These are phyloP conservation scores for Cryptosporidium canis DNA, from an alignment of 169 alveolate species.

Conservation along the genomic window DNA sequence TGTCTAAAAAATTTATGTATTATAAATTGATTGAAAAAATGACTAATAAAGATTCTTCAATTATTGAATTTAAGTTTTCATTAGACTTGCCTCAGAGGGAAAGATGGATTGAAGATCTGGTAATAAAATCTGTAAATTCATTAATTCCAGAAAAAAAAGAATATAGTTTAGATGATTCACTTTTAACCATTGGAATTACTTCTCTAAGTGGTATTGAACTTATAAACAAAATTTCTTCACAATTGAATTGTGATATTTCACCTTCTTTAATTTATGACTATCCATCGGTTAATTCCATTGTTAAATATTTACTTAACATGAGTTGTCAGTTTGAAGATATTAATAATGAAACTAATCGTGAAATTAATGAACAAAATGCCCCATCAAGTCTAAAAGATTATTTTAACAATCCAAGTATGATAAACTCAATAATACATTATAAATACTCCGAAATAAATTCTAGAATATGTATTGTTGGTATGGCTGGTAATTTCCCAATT, in stretches of 20 bases:
- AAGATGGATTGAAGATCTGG: conserved; percentile 16
- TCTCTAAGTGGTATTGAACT: conserved; percentile 84
- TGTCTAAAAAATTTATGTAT: background rate
- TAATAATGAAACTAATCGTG: background rate
- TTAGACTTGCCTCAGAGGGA: conserved; percentile 44
- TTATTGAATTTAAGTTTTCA: conserved; percentile 25
- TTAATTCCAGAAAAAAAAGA: conserved; percentile 13
- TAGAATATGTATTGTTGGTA: conserved; percentile 71
- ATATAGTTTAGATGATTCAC: conserved; percentile 22
- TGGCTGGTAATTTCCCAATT: conserved; percentile 77
- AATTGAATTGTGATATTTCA: conserved; percentile 68
- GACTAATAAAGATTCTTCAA: background rate
- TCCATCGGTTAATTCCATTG: conserved; percentile 75
- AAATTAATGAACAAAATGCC: background rate
- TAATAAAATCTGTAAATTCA: conserved; percentile 28
- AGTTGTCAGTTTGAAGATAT: background rate
- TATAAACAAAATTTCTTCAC: conserved; percentile 77
- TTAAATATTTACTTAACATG: conserved; percentile 65
- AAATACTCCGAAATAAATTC: background rate
- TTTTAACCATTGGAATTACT: conserved; percentile 79
- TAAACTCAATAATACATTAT: background rate
- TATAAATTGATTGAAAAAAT: conserved; percentile 13
- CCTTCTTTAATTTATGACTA: conserved; percentile 74
- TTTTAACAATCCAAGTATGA: conserved; percentile 14
- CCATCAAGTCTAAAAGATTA: background rate